These are phyloP conservation scores for Diaporthe amygdali DNA, from an alignment of 2,329 filamentous ascomycete genomes.

Conservation along the genomic window DNA sequence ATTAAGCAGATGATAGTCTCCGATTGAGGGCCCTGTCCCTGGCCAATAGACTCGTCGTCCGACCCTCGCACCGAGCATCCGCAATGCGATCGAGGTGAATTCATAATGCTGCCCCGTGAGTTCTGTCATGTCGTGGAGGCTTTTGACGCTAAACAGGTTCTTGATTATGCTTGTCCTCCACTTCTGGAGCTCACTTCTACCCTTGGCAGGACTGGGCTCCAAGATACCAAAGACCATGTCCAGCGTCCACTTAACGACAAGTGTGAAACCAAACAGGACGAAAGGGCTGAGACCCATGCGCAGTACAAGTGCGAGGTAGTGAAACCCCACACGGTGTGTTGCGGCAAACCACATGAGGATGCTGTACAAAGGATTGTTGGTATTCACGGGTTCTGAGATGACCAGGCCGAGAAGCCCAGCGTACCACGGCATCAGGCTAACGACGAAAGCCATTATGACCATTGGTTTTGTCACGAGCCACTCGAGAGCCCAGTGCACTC, in stretches of 20 bases:
- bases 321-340: slow-evolving; percentile 50
- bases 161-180: slow-evolving; percentile 52
- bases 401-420: slow-evolving; percentile 52
- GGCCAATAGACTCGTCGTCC: slow-evolving; percentile 63
- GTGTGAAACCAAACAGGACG: slow-evolving; percentile 48
- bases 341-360: slow-evolving; percentile 56
- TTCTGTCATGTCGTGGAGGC: slow-evolving; percentile 52
- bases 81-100: slow-evolving; percentile 54
- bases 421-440: slow-evolving; percentile 52
- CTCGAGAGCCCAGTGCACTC: slow-evolving; percentile 49
- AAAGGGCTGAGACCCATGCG: slow-evolving; percentile 47
- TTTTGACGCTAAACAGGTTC: slow-evolving; percentile 46
- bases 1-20: slow-evolving; percentile 60
- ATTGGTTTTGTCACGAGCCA: slow-evolving; percentile 50
- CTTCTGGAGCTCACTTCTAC: slow-evolving; percentile 42
- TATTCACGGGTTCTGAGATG: slow-evolving; percentile 37
- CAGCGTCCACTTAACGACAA: slow-evolving; percentile 45
- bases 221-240: slow-evolving; percentile 46
- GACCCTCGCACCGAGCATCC: slow-evolving; percentile 56
- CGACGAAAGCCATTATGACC: slow-evolving; percentile 42
- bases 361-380: slow-evolving; percentile 42
- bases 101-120: slow-evolving; percentile 62
- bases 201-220: slow-evolving; percentile 36
- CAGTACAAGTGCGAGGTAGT: slow-evolving; percentile 53
- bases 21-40: slow-evolving; percentile 57